These are phyloP conservation scores for Artemisia tridentata DNA, from an alignment of 129 eudicot genomes.

Conservation along the genomic window DNA sequence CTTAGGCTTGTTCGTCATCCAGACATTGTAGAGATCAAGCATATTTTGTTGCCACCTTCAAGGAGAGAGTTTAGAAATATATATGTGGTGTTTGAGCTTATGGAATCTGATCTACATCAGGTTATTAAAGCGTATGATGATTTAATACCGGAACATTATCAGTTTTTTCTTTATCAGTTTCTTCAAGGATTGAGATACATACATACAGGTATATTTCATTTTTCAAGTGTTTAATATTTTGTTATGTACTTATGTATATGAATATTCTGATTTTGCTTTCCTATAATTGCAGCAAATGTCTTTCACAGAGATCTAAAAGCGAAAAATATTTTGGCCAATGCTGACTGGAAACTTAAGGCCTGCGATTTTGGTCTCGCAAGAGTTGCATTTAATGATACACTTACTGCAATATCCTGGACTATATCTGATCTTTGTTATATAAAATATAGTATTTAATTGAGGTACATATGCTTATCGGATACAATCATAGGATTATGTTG, in stretches of 20 bases:
- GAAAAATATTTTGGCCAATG: conserved; percentile 89
- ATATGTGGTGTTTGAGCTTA: conserved; percentile 90
- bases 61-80: conserved; percentile 89
- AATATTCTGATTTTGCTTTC: conserved; percentile 16
- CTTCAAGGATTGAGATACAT: conserved; percentile 90
- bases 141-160: conserved; percentile 91
- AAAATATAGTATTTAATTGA: neutral
- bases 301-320: conserved; percentile 92
- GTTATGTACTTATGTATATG: neutral
- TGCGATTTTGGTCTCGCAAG: conserved; percentile 98
- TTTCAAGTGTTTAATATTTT: conserved; percentile 10
- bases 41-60: conserved; percentile 89
- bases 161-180: conserved; percentile 90
- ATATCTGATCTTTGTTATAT: neutral
- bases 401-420: conserved; percentile 97
- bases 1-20: conserved; percentile 97
- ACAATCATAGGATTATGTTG: conserved; percentile 77
- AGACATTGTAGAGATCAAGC: conserved; percentile 92
- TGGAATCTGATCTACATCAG: conserved; percentile 96
- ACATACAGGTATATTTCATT: conserved; percentile 70
- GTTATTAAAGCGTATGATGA: conserved; percentile 97
- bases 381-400: conserved; percentile 97
- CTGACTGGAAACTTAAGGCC: conserved; percentile 87
- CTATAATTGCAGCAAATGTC: conserved; percentile 68
- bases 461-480: neutral